A percentile compares a stretch with the other conserved stretches of the same genome.
phyloP scores from a whole-genome alignment of 148 eudicot species.

The Vaccinium darrowii region DNA sequence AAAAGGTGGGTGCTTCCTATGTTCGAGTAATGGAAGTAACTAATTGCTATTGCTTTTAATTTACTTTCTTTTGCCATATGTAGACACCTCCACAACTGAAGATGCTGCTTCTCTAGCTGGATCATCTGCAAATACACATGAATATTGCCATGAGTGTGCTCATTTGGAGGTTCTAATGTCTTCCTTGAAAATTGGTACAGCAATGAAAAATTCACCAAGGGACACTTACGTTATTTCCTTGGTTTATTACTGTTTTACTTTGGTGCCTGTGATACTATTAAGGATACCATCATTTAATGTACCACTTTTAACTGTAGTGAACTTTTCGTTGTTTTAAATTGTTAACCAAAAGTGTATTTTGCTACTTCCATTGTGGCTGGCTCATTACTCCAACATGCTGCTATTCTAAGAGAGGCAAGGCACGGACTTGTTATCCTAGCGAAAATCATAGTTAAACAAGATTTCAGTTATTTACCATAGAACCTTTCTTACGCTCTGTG shows the following conservation, averaged over 20 bases:
- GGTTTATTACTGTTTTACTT: background rate
- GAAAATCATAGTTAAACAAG: background rate
- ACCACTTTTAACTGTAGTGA: too few species aligned
- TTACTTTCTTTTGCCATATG: slow-evolving; percentile 14
- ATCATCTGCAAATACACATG: slow-evolving; percentile 21
- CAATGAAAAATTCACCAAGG: background rate
- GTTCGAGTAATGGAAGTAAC: background rate
- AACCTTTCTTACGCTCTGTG: background rate
- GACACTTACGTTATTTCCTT: background rate
- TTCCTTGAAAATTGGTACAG: slow-evolving; percentile 29
- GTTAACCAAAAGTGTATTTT: background rate
- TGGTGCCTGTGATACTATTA: background rate
- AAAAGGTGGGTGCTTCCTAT: slow-evolving; percentile 25
- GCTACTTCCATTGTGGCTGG: slow-evolving; percentile 8
- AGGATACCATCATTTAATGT: background rate
- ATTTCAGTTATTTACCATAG: background rate
- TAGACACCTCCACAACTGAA: slow-evolving; percentile 11
- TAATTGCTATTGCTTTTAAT: background rate
- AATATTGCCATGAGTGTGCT: slow-evolving; percentile 13
- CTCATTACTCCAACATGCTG: background rate
- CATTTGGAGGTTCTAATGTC: slow-evolving; percentile 20
- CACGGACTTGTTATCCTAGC: background rate
- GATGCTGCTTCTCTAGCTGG: slow-evolving; percentile 19
- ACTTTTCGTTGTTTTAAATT: background rate
- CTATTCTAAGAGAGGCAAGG: background rate